Conservation (phyloP, 148 eudicot genomes). For the Pharnaceum exiguum region DNA sequence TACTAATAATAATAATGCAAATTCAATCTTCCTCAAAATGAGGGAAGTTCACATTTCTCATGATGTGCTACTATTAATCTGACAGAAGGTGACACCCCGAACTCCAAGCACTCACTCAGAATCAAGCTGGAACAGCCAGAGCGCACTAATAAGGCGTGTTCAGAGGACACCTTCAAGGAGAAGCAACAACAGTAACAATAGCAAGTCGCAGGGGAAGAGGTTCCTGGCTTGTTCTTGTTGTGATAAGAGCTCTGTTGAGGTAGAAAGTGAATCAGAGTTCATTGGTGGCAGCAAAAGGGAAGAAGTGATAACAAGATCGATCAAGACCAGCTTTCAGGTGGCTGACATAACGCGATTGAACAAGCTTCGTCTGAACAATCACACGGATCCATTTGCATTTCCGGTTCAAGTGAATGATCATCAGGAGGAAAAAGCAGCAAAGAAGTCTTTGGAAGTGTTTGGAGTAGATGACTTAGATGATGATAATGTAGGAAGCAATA, state of each 20-base stretch:
- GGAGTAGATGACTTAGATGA: slow-evolving; percentile 23
- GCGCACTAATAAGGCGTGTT: slow-evolving; percentile 27
- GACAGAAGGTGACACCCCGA: slow-evolving; percentile 17
- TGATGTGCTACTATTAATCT: too few relatives aligned
- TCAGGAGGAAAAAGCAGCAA: slow-evolving; percentile 13
- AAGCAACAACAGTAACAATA: not conserved
- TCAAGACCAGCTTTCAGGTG: slow-evolving; percentile 12
- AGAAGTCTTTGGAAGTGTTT: slow-evolving; percentile 44
- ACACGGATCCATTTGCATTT: not conserved
- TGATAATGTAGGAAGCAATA: slow-evolving; percentile 16
- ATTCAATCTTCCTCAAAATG: too few relatives aligned
- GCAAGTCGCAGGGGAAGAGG: slow-evolving; percentile 31
- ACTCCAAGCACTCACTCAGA: slow-evolving; percentile 56
- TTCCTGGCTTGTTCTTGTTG: slow-evolving; percentile 42
- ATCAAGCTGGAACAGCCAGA: slow-evolving; percentile 68
- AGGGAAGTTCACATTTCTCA: too few relatives aligned
- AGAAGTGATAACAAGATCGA: slow-evolving; percentile 3
- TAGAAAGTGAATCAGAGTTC: slow-evolving; percentile 24
- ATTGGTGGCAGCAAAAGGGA: not conserved
- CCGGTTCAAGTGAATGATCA: not conserved
- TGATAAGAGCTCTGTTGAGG: slow-evolving; percentile 45
- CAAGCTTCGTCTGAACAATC: slow-evolving; percentile 12
- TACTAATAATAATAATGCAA: too few relatives aligned
- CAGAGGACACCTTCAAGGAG: slow-evolving; percentile 19
- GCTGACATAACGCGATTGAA: slow-evolving; percentile 17